Base-by-base conservation (phyloP, 2,329 filamentous ascomycete genomes). In the Fusarium floridanum region DNA sequence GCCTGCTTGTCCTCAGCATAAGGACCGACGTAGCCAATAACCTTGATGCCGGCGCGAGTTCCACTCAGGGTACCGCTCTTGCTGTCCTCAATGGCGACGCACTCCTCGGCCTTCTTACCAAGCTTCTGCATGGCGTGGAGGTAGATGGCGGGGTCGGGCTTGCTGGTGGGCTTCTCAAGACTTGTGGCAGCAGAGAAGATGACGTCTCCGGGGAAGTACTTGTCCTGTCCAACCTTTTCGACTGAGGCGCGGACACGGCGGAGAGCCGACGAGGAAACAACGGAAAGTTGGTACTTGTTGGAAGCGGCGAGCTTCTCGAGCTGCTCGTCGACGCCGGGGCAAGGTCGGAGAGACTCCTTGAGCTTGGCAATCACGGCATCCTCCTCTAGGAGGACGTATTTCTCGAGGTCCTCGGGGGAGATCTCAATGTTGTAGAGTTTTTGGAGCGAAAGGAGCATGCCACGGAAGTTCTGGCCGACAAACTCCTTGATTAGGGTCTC, bases 401-500 rank as follows among this genome's bases (percentile, higher is more conserved):
- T 82, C 78, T 97, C 91, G 67, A 95, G 84, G 80, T 97, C 93
- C 3, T 90, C 91, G 22, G 88, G 83, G 29, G 84, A 78, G 84
- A 98, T 90, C 63, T 88, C 85, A 84, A 97, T 96, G 83, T 88
- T 87, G 87, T 94, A 91, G 83, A 93, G 92, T 83, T 91, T 86
- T 84, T 95, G 91, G 71, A 98, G 90, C 71, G 90, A 91, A 68
- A 87, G 84, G 85, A 97, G 92, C 94, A 97, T 97, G 84, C 94
- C 94, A 77, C 95, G 94, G 89, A 97, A 98, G 89, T 97, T 97
- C 83, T 97, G 93, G 79, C 95, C 95, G 78, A 98, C 94, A 80
- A 97, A 98, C 85, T 97, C 94, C 77, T 88, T 86, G 85, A 97
- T 94, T 74, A 98, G 91, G 70, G 91, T 88, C 57, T 92, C 90